Evolutionary conservation across 306 rosid species (phyloP), one percentile per base, ranked within the genome.

Genomic region (Fragaria nilgerrensis): DNA sequence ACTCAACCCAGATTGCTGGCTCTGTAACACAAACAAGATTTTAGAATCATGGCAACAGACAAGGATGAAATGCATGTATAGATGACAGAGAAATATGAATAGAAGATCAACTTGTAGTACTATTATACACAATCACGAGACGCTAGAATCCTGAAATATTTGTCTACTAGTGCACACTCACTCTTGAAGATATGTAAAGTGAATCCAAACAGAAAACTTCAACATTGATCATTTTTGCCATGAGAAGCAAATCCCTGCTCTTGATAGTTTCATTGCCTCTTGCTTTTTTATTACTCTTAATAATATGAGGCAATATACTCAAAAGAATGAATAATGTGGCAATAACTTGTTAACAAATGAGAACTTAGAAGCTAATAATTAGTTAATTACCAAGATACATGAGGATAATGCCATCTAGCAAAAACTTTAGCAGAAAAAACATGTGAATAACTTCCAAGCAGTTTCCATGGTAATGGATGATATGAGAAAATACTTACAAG

Each of bases 401-500:
- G 61, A n/a, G 10, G 29, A n/a, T 27, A 1, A 32, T 0, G n/a
- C 47, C 70, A 65, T 37, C 23, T 37, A 65, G 27, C 45, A 36
- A 34, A 19, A 7, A 19, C 12, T 0, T 64, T 6, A 9, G 13
- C 16, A 63, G 45, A 36, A 20, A 17, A 65, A 36, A 37, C 47
- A 29, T 27, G 41, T 3, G 37, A 70, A 23, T 39, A 47, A 29
- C 23, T 29, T 32, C 4, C 49, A 43, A 56, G 71, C 50, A 72
- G 58, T 44, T 55, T 47, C 66, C 43, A 45, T 16, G 5, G 32
- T 17, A 36, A 5, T 11, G 59, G 52, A 64, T 41, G 19, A 32
- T 14, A 74, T 19, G 13, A 75, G 70, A 47, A 80, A 8, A 81
- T 27, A 83, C 98, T 90, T 82, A 93, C 98, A 74, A 67, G 85